These are phyloP conservation scores for Gnaphalium uliginosum DNA, from an alignment of 129 eudicot species.

Conservation along the genomic window DNA sequence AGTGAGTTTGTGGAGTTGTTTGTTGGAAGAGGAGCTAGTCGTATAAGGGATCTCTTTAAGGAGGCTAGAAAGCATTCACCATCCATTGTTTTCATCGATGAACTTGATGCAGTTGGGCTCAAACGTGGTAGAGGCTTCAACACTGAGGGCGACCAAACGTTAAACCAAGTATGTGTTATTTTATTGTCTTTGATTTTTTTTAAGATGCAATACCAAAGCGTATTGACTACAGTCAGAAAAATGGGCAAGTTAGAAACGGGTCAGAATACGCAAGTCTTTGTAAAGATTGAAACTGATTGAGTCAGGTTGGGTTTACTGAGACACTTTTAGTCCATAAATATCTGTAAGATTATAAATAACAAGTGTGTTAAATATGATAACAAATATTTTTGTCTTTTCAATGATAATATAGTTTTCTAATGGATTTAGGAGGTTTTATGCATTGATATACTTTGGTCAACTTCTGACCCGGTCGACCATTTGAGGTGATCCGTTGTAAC, in stretches of 20 bases:
- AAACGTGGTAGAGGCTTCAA: slow-evolving; percentile 44
- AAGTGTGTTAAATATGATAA: neutral
- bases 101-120: slow-evolving; percentile 46
- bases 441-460: neutral
- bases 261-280: neutral
- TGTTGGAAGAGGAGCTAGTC: slow-evolving; percentile 54
- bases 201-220: neutral
- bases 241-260: neutral
- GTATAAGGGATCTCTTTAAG: slow-evolving; percentile 44
- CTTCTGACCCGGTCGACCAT: neutral
- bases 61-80: slow-evolving; percentile 42
- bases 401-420: neutral
- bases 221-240: neutral
- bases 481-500: neutral
- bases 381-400: neutral
- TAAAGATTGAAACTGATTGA: neutral
- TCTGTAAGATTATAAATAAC: neutral
- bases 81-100: slow-evolving; percentile 45
- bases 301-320: neutral
- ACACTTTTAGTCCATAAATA: neutral
- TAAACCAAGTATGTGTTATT: slow-evolving; percentile 44
- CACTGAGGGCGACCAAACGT: slow-evolving; percentile 43
- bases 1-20: slow-evolving; percentile 49
- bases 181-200: neutral
- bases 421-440: neutral